These are phyloP conservation scores for Penicillium paradoxum DNA, from an alignment of 495 filamentous ascomycete genomes.

Conservation along the genomic window DNA sequence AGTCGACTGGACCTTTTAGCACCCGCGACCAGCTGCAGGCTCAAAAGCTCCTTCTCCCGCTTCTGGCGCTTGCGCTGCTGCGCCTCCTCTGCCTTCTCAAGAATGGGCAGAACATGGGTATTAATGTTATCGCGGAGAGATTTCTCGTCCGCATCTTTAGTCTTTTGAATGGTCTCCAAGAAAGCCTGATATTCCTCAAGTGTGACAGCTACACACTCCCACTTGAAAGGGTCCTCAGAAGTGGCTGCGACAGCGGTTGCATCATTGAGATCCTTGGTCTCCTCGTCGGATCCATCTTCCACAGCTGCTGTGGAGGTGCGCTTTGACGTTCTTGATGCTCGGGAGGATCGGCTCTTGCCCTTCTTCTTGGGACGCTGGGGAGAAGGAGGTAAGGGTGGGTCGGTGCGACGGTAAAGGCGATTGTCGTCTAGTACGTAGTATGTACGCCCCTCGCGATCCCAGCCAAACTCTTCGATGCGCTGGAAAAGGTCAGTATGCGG, in stretches of 20 bases:
- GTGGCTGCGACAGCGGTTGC: slow-evolving; percentile 27
- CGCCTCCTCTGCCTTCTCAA: slow-evolving; percentile 76
- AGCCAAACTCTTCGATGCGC: slow-evolving; percentile 90
- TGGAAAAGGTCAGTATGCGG: slow-evolving; percentile 33
- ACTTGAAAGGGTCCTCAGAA: slow-evolving; percentile 51
- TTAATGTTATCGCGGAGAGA: slow-evolving; percentile 61
- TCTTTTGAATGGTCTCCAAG: slow-evolving; percentile 62
- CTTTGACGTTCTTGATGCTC: slow-evolving; percentile 64
- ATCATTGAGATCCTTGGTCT: slow-evolving; percentile 30
- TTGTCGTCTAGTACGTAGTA: slow-evolving; percentile 95
- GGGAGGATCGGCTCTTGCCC: slow-evolving; percentile 69
- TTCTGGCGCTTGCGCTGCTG: slow-evolving; percentile 59
- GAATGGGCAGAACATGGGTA: slow-evolving; percentile 72
- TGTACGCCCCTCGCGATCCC: slow-evolving; percentile 74
- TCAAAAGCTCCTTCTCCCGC: slow-evolving; percentile 74
- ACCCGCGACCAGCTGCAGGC: slow-evolving; percentile 77
- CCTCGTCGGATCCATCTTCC: slow-evolving; percentile 53
- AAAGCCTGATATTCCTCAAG: slow-evolving; percentile 71
- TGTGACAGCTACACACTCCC: slow-evolving; percentile 86
- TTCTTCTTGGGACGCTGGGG: slow-evolving; percentile 59
- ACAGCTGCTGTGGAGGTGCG: slow-evolving; percentile 52
- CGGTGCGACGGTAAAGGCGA: slow-evolving; percentile 79
- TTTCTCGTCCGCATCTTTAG: slow-evolving; percentile 78
- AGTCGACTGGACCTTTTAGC: slow-evolving; percentile 91
- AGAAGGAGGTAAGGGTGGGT: slow-evolving; percentile 56